Percentiles rank a stretch among this genome's conserved stretches.
Evolutionary conservation across 73 alveolate genomes (phyloP).

Genomic region (Paramecium biaurelia): DNA sequence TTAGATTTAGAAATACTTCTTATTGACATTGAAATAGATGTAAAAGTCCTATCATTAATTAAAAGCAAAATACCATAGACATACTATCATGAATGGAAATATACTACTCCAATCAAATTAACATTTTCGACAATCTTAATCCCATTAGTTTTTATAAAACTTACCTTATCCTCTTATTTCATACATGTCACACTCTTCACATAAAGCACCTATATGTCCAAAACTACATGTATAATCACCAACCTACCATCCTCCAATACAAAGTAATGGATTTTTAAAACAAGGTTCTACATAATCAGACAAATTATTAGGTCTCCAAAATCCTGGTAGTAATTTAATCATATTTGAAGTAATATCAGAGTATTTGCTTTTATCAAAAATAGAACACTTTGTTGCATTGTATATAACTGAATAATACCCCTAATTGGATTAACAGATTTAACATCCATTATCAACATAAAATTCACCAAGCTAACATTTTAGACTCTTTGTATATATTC

Average conservation of each 20-base stretch:
- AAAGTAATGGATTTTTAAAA: not conserved
- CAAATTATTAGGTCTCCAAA: not conserved
- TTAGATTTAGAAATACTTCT: not conserved
- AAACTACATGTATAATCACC: conserved; percentile 3
- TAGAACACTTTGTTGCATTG: not conserved
- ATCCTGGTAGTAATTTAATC: not conserved
- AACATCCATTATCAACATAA: not conserved
- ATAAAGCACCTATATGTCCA: conserved; percentile 51
- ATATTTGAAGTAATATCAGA: not conserved
- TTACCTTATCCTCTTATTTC: not conserved
- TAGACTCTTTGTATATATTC: not conserved
- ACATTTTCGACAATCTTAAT: not conserved
- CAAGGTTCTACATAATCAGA: not conserved
- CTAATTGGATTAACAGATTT: not conserved
- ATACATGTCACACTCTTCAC: conserved; percentile 43
- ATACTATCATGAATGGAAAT: not conserved
- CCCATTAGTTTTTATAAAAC: not conserved
- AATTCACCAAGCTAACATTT: not conserved
- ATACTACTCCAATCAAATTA: not conserved
- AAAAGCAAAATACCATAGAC: not conserved
- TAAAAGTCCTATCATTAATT: not conserved
- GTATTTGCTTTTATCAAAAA: not conserved
- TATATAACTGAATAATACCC: not conserved
- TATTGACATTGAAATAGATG: not conserved
- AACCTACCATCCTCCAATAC: conserved; percentile 20